phyloP scores from a whole-genome alignment of 2,329 filamentous ascomycete species.

The Aspergillus aculeatus region DNA sequence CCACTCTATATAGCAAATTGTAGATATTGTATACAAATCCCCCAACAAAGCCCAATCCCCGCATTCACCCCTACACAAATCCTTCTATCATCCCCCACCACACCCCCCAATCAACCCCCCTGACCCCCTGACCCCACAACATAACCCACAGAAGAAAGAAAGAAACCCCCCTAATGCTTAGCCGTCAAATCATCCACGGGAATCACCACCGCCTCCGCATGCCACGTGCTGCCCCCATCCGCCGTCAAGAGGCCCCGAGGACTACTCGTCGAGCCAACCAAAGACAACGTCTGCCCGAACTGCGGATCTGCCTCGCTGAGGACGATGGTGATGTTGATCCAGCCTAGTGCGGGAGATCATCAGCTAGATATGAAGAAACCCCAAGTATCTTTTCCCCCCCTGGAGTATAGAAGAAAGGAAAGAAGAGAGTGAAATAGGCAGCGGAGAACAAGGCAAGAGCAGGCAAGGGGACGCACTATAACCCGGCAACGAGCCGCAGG shows the following conservation, averaged over 20 bases:
- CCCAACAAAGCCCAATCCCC: too few relatives aligned
- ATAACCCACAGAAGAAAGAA: background rate
- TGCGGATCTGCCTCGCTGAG: background rate
- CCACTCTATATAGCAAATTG: too few relatives aligned
- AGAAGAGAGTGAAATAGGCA: too few relatives aligned
- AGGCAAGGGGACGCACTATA: background rate
- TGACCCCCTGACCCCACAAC: background rate
- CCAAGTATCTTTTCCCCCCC: background rate
- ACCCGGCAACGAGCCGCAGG: constrained; percentile 5
- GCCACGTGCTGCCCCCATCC: background rate
- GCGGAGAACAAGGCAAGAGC: too few relatives aligned
- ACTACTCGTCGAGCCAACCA: background rate
- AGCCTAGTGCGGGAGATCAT: background rate
- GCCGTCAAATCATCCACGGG: background rate
- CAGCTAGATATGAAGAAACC: too few relatives aligned
- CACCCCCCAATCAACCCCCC: background rate
- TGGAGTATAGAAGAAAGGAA: too few relatives aligned
- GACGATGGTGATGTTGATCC: background rate
- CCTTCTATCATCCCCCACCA: too few relatives aligned
- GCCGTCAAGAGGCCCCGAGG: background rate
- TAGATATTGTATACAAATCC: too few relatives aligned
- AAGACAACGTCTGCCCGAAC: background rate
- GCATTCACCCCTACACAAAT: too few relatives aligned
- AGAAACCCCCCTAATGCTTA: background rate
- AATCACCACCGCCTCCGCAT: background rate